Evolutionary conservation across 2,329 filamentous ascomycete genomes (phyloP).

Genomic region (Sordariomycetes sp.): DNA sequence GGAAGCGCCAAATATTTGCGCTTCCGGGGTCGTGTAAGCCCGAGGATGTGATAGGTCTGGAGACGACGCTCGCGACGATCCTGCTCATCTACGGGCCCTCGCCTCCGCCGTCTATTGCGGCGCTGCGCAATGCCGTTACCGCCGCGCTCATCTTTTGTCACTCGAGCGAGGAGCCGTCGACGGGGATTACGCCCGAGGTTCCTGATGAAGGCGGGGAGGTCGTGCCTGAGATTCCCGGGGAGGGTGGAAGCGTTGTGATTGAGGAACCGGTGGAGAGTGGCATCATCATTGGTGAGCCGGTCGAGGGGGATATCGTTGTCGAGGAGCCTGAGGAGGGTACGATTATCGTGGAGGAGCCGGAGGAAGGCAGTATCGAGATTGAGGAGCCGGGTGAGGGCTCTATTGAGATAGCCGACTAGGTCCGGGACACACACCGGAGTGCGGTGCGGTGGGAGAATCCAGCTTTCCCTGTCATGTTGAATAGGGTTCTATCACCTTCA

Average conservation of each 20-base stretch:
- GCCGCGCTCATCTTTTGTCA: slow-evolving; percentile 8
- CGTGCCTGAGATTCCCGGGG: slow-evolving; percentile 5
- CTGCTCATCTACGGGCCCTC: slow-evolving; percentile 7
- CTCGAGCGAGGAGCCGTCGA: slow-evolving; percentile 12
- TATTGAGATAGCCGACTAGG: not conserved
- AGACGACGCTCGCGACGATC: slow-evolving; percentile 8
- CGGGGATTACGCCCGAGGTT: slow-evolving; percentile 16
- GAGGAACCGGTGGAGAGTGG: not conserved
- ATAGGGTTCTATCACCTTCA: not conserved
- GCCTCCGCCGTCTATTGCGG: slow-evolving; percentile 8
- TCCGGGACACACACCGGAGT: not conserved
- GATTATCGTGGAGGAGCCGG: not conserved
- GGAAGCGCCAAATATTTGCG: slow-evolving; percentile 8
- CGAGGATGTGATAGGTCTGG: slow-evolving; percentile 9
- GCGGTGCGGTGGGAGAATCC: not conserved
- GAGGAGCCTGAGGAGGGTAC: not conserved
- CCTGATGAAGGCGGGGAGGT: slow-evolving; percentile 12
- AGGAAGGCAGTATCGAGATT: not conserved
- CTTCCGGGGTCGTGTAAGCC: slow-evolving; percentile 7
- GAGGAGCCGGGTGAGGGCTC: not conserved
- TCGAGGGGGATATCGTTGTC: not conserved
- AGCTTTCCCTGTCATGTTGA: not conserved
- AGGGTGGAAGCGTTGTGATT: not conserved
- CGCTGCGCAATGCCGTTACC: slow-evolving; percentile 9
- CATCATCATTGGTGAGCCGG: not conserved